Percentiles rank a stretch among this genome's conserved stretches.
These are phyloP conservation scores for Ilyonectria sp. DNA, from an alignment of 2,329 filamentous ascomycete species.

Conservation along the genomic window DNA sequence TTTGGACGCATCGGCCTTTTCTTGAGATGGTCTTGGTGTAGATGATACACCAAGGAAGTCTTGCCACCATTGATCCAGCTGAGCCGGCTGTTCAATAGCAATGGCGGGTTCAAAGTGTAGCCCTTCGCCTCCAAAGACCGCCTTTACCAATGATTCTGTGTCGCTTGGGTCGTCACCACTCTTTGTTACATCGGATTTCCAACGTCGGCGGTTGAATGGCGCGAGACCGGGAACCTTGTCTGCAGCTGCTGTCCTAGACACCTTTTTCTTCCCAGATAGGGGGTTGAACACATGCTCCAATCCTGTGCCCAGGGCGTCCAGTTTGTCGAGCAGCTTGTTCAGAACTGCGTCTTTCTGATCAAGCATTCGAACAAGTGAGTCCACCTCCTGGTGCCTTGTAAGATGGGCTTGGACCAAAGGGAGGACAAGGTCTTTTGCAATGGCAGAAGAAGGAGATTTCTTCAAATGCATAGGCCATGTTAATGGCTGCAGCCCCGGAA, in stretches of 20 bases:
- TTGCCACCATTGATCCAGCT: conserved; percentile 66
- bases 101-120: conserved; percentile 50
- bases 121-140: conserved; percentile 58
- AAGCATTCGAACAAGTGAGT: conserved; percentile 60
- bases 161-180: conserved; percentile 49
- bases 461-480: conserved; percentile 75
- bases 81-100: conserved; percentile 52
- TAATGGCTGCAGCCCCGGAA: conserved; percentile 77
- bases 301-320: conserved; percentile 66
- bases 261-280: conserved; percentile 64
- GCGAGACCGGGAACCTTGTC: conserved; percentile 67
- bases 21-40: conserved; percentile 37
- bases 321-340: conserved; percentile 66
- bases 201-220: conserved; percentile 60
- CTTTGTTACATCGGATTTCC: conserved; percentile 52
- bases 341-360: conserved; percentile 68
- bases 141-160: conserved; percentile 55
- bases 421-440: conserved; percentile 66
- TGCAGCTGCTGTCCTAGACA: conserved; percentile 61
- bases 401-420: conserved; percentile 66
- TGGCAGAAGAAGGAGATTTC: conserved; percentile 58
- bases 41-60: conserved; percentile 54
- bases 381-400: conserved; percentile 56
- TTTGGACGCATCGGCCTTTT: conserved; percentile 24
- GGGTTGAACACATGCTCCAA: conserved; percentile 69